Evolutionary conservation across 2,329 filamentous ascomycete species (phyloP).

Genomic region (Fusarium circinatum): DNA sequence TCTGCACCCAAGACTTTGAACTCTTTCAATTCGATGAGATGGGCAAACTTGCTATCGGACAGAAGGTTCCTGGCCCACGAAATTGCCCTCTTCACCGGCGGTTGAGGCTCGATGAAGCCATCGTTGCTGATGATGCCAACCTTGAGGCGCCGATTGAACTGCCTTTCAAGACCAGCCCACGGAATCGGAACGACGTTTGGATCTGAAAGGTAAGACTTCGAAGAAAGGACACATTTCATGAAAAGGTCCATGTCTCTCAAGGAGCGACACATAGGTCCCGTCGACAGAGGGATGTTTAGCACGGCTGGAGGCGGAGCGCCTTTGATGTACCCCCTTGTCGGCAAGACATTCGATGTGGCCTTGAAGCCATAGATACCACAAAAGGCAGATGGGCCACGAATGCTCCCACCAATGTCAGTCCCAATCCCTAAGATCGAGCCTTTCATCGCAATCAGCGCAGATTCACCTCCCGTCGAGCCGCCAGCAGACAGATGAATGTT

Average conservation of each 20-base stretch:
- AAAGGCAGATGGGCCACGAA: constrained; percentile 18
- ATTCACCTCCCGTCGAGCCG: constrained; percentile 68
- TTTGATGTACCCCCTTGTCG: constrained; percentile 28
- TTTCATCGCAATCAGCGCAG: constrained; percentile 48
- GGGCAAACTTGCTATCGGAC: constrained; percentile 28
- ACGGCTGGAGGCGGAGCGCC: constrained; percentile 46
- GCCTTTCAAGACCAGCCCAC: constrained; percentile 44
- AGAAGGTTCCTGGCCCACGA: constrained; percentile 46
- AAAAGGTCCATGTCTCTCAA: constrained; percentile 41
- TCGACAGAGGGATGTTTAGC: constrained; percentile 40
- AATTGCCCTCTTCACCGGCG: constrained; percentile 51
- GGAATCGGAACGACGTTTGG: constrained; percentile 45
- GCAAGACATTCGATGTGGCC: constrained; percentile 3
- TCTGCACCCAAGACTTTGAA: constrained; percentile 48
- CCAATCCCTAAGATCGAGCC: constrained; percentile 30
- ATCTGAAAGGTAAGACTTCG: constrained; percentile 39
- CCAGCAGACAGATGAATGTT: constrained; percentile 69
- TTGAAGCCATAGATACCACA: constrained; percentile 27
- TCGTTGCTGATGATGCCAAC: constrained; percentile 56
- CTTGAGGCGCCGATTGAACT: constrained; percentile 42
- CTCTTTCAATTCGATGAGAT: constrained; percentile 46
- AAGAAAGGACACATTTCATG: constrained; percentile 19
- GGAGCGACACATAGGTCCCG: constrained; percentile 38
- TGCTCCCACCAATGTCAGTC: constrained; percentile 17
- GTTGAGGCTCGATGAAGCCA: constrained; percentile 52